These are phyloP conservation scores for Pseudocercospora eumusae DNA, from an alignment of 2,329 filamentous ascomycete species.

Conservation along the genomic window DNA sequence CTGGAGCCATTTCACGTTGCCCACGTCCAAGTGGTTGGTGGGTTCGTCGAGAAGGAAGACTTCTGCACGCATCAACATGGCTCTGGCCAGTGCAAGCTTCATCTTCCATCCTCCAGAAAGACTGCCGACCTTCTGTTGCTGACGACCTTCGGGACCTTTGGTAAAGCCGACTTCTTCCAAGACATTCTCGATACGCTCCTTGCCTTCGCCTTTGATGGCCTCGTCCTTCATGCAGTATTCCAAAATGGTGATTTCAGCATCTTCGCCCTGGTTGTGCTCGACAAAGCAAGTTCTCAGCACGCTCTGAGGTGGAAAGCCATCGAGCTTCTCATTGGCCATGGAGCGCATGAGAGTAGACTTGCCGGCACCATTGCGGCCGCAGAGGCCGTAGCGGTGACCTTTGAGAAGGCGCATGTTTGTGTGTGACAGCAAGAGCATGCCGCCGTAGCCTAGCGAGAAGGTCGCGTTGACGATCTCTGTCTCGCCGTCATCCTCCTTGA, in stretches of 20 bases:
- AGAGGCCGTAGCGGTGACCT: slow-evolving; percentile 95
- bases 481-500: slow-evolving; percentile 88
- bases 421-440: slow-evolving; percentile 94
- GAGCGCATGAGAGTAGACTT: slow-evolving; percentile 99
- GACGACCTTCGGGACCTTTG: slow-evolving; percentile 81
- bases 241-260: slow-evolving; percentile 92
- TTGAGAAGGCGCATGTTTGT: slow-evolving; percentile 93
- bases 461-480: slow-evolving; percentile 95
- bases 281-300: slow-evolving; percentile 95
- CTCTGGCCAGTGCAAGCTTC: slow-evolving; percentile 94
- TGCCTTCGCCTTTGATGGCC: slow-evolving; percentile 74
- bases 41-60: slow-evolving; percentile 96
- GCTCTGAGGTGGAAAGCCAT: slow-evolving; percentile 92
- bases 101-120: slow-evolving; percentile 99
- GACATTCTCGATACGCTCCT: slow-evolving; percentile 78
- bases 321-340: slow-evolving; percentile 92
- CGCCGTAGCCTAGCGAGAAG: slow-evolving; percentile 96
- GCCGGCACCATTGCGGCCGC: slow-evolving; percentile 93
- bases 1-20: slow-evolving; percentile 93
- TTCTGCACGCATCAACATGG: slow-evolving; percentile 96
- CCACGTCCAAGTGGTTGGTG: slow-evolving; percentile 96
- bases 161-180: slow-evolving; percentile 93
- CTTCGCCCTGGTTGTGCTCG: slow-evolving; percentile 98
- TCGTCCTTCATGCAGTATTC: slow-evolving; percentile 91
- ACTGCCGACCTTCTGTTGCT: slow-evolving; percentile 87